Evolutionary conservation across 495 filamentous ascomycete species (phyloP), one percentile per base, ranked within the genome.

Genomic region (Melanomma pulvis-pyrius): DNA sequence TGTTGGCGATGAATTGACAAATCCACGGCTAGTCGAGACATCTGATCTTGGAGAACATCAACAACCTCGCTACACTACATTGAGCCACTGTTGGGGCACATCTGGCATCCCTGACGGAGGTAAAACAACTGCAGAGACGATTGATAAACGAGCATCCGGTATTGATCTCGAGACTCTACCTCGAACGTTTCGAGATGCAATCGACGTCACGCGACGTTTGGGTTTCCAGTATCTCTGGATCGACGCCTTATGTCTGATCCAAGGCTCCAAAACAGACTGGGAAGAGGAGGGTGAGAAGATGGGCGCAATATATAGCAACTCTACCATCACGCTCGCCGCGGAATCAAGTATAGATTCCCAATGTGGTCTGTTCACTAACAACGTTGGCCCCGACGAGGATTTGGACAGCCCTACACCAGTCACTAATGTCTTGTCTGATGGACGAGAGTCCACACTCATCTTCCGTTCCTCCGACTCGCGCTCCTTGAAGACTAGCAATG

Each of bases 81-180:
- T 55, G 21, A 55, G 52, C n/a, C 52, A 55, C 52, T 55, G 52
- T 19, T 32, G 52, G 52, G 52, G 52, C 15, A 5, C 21, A 2
- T 19, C n/a, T 36, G 52, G 52, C 1, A 2, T 55, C 7, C 8
- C 26, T 22, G 17, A 29, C 48, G n/a, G 4, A 21, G 15, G 8
- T 5, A 53, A 25, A 24, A 25, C 26, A 3, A 53, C 22, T 9
- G 9, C 13, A 53, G 26, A 25, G 8, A 25, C 3, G 12, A 3
- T 24, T 11, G 26, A 11, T 5, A 6, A 53, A 5, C 24, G 21
- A 21, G 24, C 12, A 15, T n/a, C 15, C 5, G 12, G 50, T 8
- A 53, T 53, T 30, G 15, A 15, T 15, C 3, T 19, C 13, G 21
- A 25, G 15, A 24, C 13, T 30, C 26, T 53, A 5, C 50, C 50